phyloP scores from a whole-genome alignment of 176 grass and related monocot genomes.

The Poa pratensis region DNA sequence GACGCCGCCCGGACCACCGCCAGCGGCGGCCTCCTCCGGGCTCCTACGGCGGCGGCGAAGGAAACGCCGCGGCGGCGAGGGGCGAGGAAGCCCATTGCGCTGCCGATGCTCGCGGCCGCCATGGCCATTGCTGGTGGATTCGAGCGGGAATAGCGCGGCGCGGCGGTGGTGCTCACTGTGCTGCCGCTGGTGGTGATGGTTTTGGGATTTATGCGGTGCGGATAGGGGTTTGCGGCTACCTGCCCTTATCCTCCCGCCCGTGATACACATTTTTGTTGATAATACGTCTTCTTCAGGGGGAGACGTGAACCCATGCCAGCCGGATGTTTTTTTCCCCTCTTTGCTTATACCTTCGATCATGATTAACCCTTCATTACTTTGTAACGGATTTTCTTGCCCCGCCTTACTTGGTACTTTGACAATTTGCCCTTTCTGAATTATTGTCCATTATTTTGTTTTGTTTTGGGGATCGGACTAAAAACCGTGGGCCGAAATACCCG shows the following conservation, averaged over 20 bases:
- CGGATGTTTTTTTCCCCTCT: too few species aligned
- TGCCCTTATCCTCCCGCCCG: conserved; percentile 44
- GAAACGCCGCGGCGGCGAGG: conserved; percentile 2
- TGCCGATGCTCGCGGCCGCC: conserved; percentile 50
- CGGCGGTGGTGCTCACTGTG: neutral
- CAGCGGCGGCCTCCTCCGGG: neutral
- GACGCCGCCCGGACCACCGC: conserved; percentile 48
- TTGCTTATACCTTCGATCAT: too few species aligned
- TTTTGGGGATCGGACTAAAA: too few species aligned
- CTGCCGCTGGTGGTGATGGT: neutral
- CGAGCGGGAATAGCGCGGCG: conserved; percentile 26
- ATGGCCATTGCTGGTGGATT: conserved; percentile 49
- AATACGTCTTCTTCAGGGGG: neutral
- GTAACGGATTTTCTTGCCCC: too few species aligned
- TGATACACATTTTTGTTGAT: rapidly evolving
- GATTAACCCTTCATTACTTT: too few species aligned
- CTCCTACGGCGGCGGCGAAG: neutral
- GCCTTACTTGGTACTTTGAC: too few species aligned
- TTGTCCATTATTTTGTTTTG: too few species aligned
- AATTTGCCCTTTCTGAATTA: too few species aligned
- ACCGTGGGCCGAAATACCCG: too few species aligned
- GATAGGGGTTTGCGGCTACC: conserved; percentile 25
- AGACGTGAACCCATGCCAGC: too few species aligned
- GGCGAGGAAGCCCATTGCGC: conserved; percentile 32
- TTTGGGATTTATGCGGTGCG: conserved; percentile 43